A percentile compares a stretch with the other conserved stretches of the same genome.
Conservation (phyloP, 2,329 filamentous ascomycete species). For the Paramyrothecium sp. region DNA sequence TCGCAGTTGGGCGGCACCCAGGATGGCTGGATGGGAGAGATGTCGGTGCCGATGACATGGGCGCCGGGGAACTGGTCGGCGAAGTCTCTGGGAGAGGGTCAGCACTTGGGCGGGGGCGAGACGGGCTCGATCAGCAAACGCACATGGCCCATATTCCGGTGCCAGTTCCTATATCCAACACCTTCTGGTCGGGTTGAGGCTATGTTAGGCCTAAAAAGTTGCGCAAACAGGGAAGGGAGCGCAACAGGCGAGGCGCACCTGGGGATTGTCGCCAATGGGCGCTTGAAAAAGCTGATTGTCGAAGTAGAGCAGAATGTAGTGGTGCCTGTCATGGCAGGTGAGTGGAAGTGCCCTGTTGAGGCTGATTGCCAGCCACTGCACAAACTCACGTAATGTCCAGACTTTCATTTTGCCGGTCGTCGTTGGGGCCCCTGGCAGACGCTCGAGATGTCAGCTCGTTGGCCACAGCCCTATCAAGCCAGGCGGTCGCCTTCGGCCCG, state of each 20-base stretch:
- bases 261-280: conserved; percentile 5
- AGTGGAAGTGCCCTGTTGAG: no score
- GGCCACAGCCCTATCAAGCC: no score
- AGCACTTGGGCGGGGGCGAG: background rate
- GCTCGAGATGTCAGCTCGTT: background rate
- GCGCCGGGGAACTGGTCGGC: background rate
- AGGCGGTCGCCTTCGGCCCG: no score
- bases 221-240: background rate
- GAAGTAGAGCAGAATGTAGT: conserved; percentile 1
- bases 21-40: background rate
- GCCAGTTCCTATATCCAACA: background rate
- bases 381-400: background rate
- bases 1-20: conserved; percentile 23
- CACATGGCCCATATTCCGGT: background rate
- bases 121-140: no score
- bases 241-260: no score
- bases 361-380: no score
- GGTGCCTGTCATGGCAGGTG: background rate
- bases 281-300: conserved; percentile 3
- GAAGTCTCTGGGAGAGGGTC: background rate
- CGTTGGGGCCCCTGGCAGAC: background rate
- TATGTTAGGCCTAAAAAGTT: background rate
- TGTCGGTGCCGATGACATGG: background rate
- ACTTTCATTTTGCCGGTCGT: background rate
- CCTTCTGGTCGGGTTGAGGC: background rate